phyloP scores from a whole-genome alignment of 768 basidiomycete species.

The Tulasnella calospora region DNA sequence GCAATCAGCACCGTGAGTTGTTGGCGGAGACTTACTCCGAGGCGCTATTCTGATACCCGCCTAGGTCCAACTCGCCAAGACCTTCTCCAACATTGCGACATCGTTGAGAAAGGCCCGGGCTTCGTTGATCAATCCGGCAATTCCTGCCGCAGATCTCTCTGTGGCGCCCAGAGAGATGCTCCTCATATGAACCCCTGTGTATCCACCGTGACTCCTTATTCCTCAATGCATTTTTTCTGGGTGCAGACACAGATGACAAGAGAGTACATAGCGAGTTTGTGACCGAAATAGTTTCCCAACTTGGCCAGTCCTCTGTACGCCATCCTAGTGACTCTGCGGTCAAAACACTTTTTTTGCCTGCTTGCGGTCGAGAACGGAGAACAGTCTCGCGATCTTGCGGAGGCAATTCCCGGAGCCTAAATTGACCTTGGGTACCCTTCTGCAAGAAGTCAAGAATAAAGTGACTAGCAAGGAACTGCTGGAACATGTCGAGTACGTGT shows the following conservation, averaged over 20 bases:
- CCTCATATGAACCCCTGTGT: too few relatives aligned
- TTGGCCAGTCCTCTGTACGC: not conserved
- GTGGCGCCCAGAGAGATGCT: too few relatives aligned
- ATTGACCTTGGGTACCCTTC: not conserved
- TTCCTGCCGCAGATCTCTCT: not conserved
- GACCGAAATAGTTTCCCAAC: not conserved
- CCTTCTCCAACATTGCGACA: constrained; percentile 42
- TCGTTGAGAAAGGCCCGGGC: constrained; percentile 7
- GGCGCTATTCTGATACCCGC: not conserved
- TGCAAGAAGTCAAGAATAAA: constrained; percentile 15
- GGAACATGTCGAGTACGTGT: constrained; percentile 25
- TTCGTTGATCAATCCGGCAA: not conserved
- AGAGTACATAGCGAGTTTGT: constrained; percentile 23
- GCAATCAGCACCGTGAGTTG: constrained; percentile 39
- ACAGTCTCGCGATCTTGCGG: constrained; percentile 28
- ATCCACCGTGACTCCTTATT: too few relatives aligned
- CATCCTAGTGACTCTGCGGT: constrained; percentile 22
- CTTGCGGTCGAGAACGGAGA: constrained; percentile 27
- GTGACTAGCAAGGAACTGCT: constrained; percentile 14
- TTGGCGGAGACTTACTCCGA: too few relatives aligned
- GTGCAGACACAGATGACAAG: constrained; percentile 2
- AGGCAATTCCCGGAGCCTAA: constrained; percentile 25
- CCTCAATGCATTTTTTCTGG: too few relatives aligned
- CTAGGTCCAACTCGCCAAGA: constrained; percentile 52
- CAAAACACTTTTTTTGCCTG: constrained; percentile 25